These are phyloP conservation scores for Castanospermum australe DNA, from an alignment of 306 rosid genomes.

Conservation along the genomic window DNA sequence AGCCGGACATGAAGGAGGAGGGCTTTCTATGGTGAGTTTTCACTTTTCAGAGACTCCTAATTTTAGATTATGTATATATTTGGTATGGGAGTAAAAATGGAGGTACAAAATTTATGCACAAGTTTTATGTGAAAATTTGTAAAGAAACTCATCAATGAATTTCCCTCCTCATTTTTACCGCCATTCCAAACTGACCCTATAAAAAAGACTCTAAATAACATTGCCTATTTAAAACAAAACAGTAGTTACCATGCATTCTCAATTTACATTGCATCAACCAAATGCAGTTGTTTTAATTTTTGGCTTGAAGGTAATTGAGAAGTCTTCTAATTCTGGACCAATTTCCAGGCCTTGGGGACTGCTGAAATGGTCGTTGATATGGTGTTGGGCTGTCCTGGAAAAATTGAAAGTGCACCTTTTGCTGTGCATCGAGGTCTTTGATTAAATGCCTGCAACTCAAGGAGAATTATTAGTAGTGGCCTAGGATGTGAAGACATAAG, in stretches of 20 bases:
- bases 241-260: background rate
- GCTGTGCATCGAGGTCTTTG: slow-evolving; percentile 34
- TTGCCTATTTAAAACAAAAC: background rate
- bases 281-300: background rate
- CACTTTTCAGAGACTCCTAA: slow-evolving; percentile 26
- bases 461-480: background rate
- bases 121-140: too few relatives aligned
- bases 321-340: slow-evolving; percentile 23
- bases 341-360: slow-evolving; percentile 82
- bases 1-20: slow-evolving; percentile 93
- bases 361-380: slow-evolving; percentile 76
- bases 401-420: slow-evolving; percentile 52
- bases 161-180: too few relatives aligned
- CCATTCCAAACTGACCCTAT: too few relatives aligned
- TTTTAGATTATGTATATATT: too few relatives aligned
- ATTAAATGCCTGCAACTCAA: background rate
- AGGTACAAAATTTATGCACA: too few relatives aligned
- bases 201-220: background rate
- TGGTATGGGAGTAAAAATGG: too few relatives aligned
- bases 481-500: background rate
- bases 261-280: background rate
- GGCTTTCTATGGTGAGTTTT: slow-evolving; percentile 78
- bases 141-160: too few relatives aligned
- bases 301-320: background rate
- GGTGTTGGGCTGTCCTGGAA: slow-evolving; percentile 62